Base-by-base conservation (phyloP, 305 asterid species). In the Solanum chacoense region DNA sequence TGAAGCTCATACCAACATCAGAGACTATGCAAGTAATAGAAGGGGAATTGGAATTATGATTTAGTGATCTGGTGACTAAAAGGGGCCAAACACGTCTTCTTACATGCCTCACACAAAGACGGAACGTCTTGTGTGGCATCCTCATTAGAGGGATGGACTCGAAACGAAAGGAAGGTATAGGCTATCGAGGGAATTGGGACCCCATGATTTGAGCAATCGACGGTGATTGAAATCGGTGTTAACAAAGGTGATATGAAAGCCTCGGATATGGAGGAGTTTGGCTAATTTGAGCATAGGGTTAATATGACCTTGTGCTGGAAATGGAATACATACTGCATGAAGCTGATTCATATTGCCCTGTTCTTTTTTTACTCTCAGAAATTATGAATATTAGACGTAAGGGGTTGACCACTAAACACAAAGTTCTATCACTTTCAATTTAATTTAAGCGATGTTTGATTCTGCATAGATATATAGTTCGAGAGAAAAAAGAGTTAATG, bases 241-340 rank as follows among this genome's bases (percentile, higher is more conserved):
- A 8, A 92, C 89, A 37, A 92, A 92, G 35, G 93, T 91, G 37
- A 92, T 88, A 65, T 92, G 90, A 78, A 89, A 89, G 67, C 92
- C 93, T 75, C 71, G 72, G 88, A 35, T 32, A 88, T 92, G 88
- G 71, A 90, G 93, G 24, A 90, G 86, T 55, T 89, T 90, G 24
- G 91, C 91, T 4, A 92, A 37, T 75, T 86, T 90, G 90, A 91
- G 83, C 91, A 90, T 90, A 69, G 91, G 91, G 31, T 90, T 90
- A 55, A 89, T 86, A 86, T 90, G 92, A 59, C 93, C 91, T 86
- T 92, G 93, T 16, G 91, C 91, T 50, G 93, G 93, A 84, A 89
- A 87, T 32, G 92, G 93, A 69, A 90, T 83, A 85, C 90, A 88
- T 1, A 90, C 32, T 71, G 91, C 91, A 84, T 92, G 93, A 37